A percentile compares a stretch with the other conserved stretches of the same genome.
Evolutionary conservation across 495 filamentous ascomycete genomes (phyloP).

Genomic region (Penicillium diatomitis): DNA sequence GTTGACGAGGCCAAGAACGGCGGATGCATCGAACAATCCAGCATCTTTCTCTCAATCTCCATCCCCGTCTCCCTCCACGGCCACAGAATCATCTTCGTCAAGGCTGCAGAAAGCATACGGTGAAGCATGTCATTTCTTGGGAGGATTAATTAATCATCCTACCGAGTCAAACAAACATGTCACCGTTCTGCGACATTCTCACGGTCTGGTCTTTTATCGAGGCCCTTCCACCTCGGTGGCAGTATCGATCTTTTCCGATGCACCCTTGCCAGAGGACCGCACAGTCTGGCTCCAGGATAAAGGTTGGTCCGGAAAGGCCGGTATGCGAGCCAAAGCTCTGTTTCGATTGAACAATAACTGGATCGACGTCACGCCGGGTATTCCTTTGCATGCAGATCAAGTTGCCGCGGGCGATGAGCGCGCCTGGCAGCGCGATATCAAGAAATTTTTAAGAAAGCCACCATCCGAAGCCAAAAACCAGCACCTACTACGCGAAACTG

Average conservation of each 20-base stretch:
- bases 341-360: constrained; percentile 46
- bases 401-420: constrained; percentile 45
- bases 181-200: constrained; percentile 58
- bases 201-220: constrained; percentile 53
- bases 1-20: constrained; percentile 8
- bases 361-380: constrained; percentile 55
- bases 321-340: constrained; percentile 55
- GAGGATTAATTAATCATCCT: constrained; percentile 52
- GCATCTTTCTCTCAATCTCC: constrained; percentile 3
- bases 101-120: constrained; percentile 36
- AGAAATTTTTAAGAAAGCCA: constrained; percentile 45
- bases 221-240: constrained; percentile 52
- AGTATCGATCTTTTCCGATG: constrained; percentile 52
- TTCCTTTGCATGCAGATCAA: constrained; percentile 34
- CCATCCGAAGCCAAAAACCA: constrained; percentile 28
- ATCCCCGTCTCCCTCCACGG: constrained; percentile 1
- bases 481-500: constrained; percentile 50
- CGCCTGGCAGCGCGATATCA: constrained; percentile 59
- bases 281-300: constrained; percentile 58
- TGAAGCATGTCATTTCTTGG: constrained; percentile 53
- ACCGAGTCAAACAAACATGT: constrained; percentile 56
- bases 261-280: constrained; percentile 45
- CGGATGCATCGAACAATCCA: constrained; percentile 5
- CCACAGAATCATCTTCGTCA: constrained; percentile 1
- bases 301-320: constrained; percentile 58